Base-by-base conservation (phyloP, 2,329 filamentous ascomycete species). In the Aspergillus awamori region DNA sequence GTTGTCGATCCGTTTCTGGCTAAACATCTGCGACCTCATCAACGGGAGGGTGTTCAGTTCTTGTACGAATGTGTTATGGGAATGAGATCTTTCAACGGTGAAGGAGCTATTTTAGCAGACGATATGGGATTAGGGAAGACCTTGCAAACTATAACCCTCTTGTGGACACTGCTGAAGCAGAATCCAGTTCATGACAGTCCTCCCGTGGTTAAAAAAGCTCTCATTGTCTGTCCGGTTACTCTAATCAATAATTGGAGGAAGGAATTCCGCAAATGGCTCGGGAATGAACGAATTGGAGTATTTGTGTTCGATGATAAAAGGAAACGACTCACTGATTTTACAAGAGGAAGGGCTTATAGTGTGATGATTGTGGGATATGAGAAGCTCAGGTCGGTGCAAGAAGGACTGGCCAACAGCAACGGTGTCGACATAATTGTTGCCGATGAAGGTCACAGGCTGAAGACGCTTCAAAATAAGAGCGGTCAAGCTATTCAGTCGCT, bases 41-140 rank as follows among this genome's bases (percentile, higher is more conserved):
- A 92, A 70, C 82, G 86, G 13, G 86, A 89, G 69, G 89, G 89
- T 22, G 87, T 91, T 0, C 80, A 85, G 53, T 91, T 92, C 67
- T 73, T 92, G 47, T 92, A 92, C 69, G 89, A 91, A 74, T 91
- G 89, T 70, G 86, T 91, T 0, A 91, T 91, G 89, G 89, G 89
- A 5, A 84, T 91, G 82, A 82, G 87, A 45, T 78, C 82, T 45
- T 87, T 84, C 63, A 85, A 85, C 67, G 88, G 89, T 1, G 84
- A 89, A 73, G 89, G 89, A 24, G 89, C 88, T 3, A 87, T 92
- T 61, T 78, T 92, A 53, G 89, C 89, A 1, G 89, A 92, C 70
- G 89, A 91, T 67, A 92, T 92, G 89, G 89, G 89, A 0, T 74
- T 92, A 2, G 89, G 89, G 20, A 92, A 92, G 76, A 91, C 89